These are phyloP conservation scores for Xerocomus minutiporus DNA, from an alignment of 1,284 basidiomycete genomes.

Conservation along the genomic window DNA sequence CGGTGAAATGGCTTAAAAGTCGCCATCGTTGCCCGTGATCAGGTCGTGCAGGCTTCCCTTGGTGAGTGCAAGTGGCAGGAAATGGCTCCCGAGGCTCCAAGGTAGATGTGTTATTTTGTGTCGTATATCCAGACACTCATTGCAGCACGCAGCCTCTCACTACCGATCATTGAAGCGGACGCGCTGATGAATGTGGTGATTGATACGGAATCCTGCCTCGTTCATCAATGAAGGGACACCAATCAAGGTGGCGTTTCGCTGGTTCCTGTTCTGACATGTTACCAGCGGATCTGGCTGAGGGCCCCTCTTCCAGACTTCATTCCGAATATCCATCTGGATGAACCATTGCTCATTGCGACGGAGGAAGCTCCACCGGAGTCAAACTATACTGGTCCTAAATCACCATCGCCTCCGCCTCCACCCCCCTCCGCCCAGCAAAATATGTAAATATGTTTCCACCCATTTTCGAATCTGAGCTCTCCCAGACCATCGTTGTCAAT, in stretches of 20 bases:
- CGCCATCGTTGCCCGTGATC: constrained; percentile 49
- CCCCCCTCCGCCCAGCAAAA: constrained; percentile 32
- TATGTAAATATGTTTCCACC: neutral
- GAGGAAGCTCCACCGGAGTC: neutral
- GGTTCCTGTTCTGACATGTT: constrained; percentile 6
- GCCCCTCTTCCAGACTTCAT: constrained; percentile 39
- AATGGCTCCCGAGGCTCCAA: constrained; percentile 45
- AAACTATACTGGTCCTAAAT: constrained; percentile 4
- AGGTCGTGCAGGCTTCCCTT: constrained; percentile 43
- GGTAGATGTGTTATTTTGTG: constrained; percentile 36
- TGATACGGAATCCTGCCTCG: constrained; percentile 32
- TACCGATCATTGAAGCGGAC: constrained; percentile 35
- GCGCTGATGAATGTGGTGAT: constrained; percentile 43
- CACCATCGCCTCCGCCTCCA: constrained; percentile 18
- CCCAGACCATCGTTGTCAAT: constrained; percentile 2
- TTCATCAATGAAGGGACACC: constrained; percentile 8
- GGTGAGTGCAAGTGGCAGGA: constrained; percentile 51
- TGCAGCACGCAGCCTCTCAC: constrained; percentile 32
- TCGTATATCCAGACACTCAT: constrained; percentile 2
- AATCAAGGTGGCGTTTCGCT: constrained; percentile 20
- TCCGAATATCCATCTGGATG: constrained; percentile 42
- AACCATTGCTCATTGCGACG: constrained; percentile 31
- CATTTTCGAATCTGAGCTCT: neutral
- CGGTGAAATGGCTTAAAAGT: constrained; percentile 44
- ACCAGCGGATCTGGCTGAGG: constrained; percentile 8